Evolutionary conservation across 139 green algal genomes (phyloP), one percentile per base, ranked within the genome.

Genomic region (Pseudopediastrum boryanum): DNA sequence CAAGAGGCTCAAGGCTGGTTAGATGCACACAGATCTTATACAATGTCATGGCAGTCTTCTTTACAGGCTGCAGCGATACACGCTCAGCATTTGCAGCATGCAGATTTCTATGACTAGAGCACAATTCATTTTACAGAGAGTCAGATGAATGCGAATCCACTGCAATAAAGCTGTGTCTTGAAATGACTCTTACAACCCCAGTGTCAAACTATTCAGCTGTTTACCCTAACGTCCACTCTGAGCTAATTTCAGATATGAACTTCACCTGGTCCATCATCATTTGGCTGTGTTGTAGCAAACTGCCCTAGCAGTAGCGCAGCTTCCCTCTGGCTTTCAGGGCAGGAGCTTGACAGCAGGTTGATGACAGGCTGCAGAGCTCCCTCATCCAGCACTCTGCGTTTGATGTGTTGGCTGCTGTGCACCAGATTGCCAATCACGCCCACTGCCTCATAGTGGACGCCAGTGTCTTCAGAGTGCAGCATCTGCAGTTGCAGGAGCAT

Each of bases 401-500:
- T 91, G 56, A 91, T 86, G 31, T 88, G 66, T 54, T 71, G 36
- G 0, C 89, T 95, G 3, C 89, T 96, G 86, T 99, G 96, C 67
- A 99, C 96, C 13, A 99, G 87, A 80, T 98, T 99, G 68, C 95
- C 96, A 33, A 99, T 96, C 9, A 99, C 96, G 9, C 96, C 96
- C 13, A 99, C 95, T 36, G 96, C 96, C 86, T 99, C 96, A 71
- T 99, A 99, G 82, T 99, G 96, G 61, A 94, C 86, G 16, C 86
- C 89, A 39, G 75, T 54, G 82, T 99, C 96, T 43, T 98, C 93
- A 4, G 91, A 92, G 3, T 90, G 87, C 36, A 99, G 90, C 94
- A 99, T 98, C 81, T 95, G 93, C 52, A 39, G 12, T 25, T 27
- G 19, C 21, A 68, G 29, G n/a, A 67, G 65, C 65, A 58, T 10